Evolutionary conservation across 192 early-diverging fungal genomes (phyloP).

Genomic region (Cetraspora pellucida): DNA sequence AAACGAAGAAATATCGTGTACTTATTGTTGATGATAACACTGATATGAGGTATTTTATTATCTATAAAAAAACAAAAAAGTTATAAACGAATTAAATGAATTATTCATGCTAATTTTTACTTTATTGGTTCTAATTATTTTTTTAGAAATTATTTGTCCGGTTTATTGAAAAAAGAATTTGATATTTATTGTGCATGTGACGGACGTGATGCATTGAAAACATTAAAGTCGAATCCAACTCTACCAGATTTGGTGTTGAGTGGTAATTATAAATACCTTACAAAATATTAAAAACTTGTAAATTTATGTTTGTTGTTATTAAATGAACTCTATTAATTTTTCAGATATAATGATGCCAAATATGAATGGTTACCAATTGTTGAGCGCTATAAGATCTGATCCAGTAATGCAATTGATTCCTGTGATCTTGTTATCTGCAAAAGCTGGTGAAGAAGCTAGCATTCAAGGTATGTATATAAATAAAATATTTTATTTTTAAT

Average conservation of each 20-base stretch:
- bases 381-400: slow-evolving; percentile 46
- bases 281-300: slow-evolving; percentile 7
- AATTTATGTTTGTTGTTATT: background rate
- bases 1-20: slow-evolving; percentile 5
- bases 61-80: background rate
- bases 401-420: slow-evolving; percentile 47
- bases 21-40: slow-evolving; percentile 50
- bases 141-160: slow-evolving; percentile 32
- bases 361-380: slow-evolving; percentile 58
- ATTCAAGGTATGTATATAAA: slow-evolving; percentile 46
- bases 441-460: slow-evolving; percentile 57
- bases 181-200: slow-evolving; percentile 41
- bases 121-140: background rate
- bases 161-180: slow-evolving; percentile 43
- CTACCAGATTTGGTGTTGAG: slow-evolving; percentile 41
- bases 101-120: background rate
- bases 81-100: background rate
- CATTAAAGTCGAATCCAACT: slow-evolving; percentile 8
- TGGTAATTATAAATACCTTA: slow-evolving; percentile 31
- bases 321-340: background rate
- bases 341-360: slow-evolving; percentile 64
- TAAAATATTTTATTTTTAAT: too few relatives aligned
- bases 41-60: slow-evolving; percentile 42
- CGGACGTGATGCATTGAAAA: slow-evolving; percentile 41
- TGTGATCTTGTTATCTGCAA: slow-evolving; percentile 59